phyloP scores from a whole-genome alignment of 371 early-diverging fungal species.

The Circinella minor region DNA sequence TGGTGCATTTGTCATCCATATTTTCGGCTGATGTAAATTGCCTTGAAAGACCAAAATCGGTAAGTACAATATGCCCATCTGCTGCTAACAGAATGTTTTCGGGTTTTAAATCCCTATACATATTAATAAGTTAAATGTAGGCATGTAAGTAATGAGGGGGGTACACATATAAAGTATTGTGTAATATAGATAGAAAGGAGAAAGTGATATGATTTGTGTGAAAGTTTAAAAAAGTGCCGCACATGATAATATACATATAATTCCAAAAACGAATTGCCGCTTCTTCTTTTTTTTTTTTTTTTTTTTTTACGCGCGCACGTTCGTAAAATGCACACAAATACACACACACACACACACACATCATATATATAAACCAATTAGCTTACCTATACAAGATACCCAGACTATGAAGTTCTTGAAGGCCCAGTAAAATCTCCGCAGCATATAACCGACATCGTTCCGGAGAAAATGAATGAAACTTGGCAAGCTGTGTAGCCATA shows the following conservation, averaged over 20 bases:
- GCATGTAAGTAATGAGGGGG: constrained; percentile 7
- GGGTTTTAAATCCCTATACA: constrained; percentile 65
- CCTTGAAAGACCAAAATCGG: constrained; percentile 78
- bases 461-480: constrained; percentile 35
- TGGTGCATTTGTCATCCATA: constrained; percentile 65
- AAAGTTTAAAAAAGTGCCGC: background rate
- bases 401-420: constrained; percentile 79
- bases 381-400: constrained; percentile 74
- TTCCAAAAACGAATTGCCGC: no score
- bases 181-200: background rate
- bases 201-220: background rate
- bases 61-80: constrained; percentile 75
- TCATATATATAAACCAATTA: background rate
- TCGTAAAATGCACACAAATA: background rate
- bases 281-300: no score
- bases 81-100: constrained; percentile 69
- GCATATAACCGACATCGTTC: constrained; percentile 69
- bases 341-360: background rate
- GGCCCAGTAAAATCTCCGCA: constrained; percentile 78
- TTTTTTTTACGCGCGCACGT: no score
- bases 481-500: constrained; percentile 63
- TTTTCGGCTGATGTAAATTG: constrained; percentile 55
- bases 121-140: background rate
- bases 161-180: constrained; percentile 10
- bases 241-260: background rate